A percentile compares a stretch with the other conserved stretches of the same genome.
Conservation (phyloP, 352 stramenopile species). For the Pythium phragmitis region DNA sequence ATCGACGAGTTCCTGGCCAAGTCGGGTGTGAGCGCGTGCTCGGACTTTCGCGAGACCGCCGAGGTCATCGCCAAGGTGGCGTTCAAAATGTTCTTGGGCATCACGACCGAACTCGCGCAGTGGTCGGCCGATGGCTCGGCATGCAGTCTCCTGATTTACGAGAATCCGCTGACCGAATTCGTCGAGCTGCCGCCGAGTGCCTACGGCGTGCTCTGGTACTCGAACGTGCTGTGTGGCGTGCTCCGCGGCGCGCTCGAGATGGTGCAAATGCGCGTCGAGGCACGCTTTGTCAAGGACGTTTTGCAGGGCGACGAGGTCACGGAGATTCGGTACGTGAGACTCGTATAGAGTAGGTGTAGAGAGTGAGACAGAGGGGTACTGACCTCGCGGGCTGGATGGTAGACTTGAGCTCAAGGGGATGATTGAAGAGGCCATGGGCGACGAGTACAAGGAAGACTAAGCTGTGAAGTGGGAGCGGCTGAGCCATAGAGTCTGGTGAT, state of each 20-base stretch:
- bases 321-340: conserved; percentile 59
- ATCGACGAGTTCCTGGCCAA: conserved; percentile 99
- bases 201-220: conserved; percentile 93
- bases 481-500: background rate
- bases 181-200: conserved; percentile 88
- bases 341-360: too few species aligned
- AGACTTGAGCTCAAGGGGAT: conserved; percentile 86
- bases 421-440: conserved; percentile 86
- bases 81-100: conserved; percentile 98
- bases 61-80: conserved; percentile 96
- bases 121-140: conserved; percentile 86
- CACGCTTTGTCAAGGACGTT: conserved; percentile 83
- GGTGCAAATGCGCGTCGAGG: conserved; percentile 88
- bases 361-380: too few species aligned
- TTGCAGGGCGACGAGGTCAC: conserved; percentile 85
- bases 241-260: conserved; percentile 96
- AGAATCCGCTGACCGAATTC: conserved; percentile 95
- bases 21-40: conserved; percentile 75
- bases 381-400: too few species aligned
- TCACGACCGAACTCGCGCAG: conserved; percentile 90
- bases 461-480: background rate
- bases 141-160: conserved; percentile 94
- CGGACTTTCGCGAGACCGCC: conserved; percentile 92
- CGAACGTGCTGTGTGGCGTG: conserved; percentile 95
- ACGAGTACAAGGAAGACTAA: conserved; percentile 89